A percentile compares a stretch with the other conserved stretches of the same genome.
These are phyloP conservation scores for Aureobasidium sp. DNA, from an alignment of 2,329 filamentous ascomycete genomes.

Conservation along the genomic window DNA sequence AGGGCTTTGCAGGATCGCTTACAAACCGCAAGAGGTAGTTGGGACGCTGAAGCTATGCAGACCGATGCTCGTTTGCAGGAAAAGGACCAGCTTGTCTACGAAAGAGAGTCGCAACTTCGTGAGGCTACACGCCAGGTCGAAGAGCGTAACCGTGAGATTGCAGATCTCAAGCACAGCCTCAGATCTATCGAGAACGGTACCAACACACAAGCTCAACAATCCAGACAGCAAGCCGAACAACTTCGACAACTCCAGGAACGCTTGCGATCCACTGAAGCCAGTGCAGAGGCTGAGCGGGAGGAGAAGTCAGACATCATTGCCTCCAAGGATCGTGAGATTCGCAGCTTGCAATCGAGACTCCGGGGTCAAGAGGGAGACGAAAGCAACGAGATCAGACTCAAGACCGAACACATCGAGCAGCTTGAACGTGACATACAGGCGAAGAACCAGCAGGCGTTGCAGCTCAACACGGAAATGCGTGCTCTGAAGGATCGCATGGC, in stretches of 20 bases:
- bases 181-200: constrained; percentile 23
- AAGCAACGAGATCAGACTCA: constrained; percentile 25
- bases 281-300: constrained; percentile 35
- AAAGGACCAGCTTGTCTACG: constrained; percentile 48
- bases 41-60: constrained; percentile 32
- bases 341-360: constrained; percentile 27
- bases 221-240: constrained; percentile 38
- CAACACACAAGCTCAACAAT: constrained; percentile 49
- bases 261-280: constrained; percentile 35
- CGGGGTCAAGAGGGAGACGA: constrained; percentile 26
- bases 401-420: constrained; percentile 28
- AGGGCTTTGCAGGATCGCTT: constrained; percentile 30
- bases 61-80: constrained; percentile 31
- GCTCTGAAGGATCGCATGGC: constrained; percentile 28
- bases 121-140: constrained; percentile 69
- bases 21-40: constrained; percentile 32
- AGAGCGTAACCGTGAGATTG: constrained; percentile 65
- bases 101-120: constrained; percentile 67
- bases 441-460: constrained; percentile 24
- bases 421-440: constrained; percentile 34
- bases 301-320: constrained; percentile 36
- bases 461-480: constrained; percentile 27
- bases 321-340: constrained; percentile 36
- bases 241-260: constrained; percentile 44
- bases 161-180: constrained; percentile 27